Evolutionary conservation across 352 stramenopile species (phyloP), one percentile per base, ranked within the genome.

Genomic region (Globisporangium cystogenes): DNA sequence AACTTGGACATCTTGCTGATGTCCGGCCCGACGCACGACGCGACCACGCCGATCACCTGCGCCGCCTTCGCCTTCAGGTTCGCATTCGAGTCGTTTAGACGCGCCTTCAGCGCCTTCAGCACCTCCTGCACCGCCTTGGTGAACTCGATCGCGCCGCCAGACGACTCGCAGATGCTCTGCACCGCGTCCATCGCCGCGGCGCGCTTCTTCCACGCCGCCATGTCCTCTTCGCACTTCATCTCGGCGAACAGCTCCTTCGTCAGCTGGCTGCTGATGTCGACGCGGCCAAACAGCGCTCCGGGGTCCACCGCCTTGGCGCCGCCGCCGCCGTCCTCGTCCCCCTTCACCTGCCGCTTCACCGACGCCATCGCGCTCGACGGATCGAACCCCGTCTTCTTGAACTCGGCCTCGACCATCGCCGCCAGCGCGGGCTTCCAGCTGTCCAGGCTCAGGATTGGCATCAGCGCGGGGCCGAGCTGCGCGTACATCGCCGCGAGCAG

Each of bases 1-100:
- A 88, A 60, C 55, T 95, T 95, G 5, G 82, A 88, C 74, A 94
- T 76, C 54, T 91, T 92, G 6, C 54, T 58, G 26, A 93, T 70
- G 36, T 93, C 82, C 7, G 80, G 76, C 6, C 83, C 83, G 53
- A 95, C 68, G 43, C 83, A 92, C 10, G 79, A 62, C 11, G 83
- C 85, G 3, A 94, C 65, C 1, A 92, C 57, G 14, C 69, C 85
- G 53, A 95, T 91, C 10, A 95, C 83, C 59, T 92, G 76, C 11
- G 75, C 79, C 21, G 85, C 85, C 51, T 91, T 93, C 15, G 90
- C 77, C 59, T 95, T 95, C 31, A 95, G 53, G 37, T 95, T 95
- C 0, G 83, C 81, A 46, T 95, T 95, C 12, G 83, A 93, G 48
- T 95, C 85, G 26, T 62, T 89, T 14, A 95, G 53, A 21, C 85